These are phyloP conservation scores for Dianthus caryophyllus DNA, from an alignment of 148 eudicot genomes.

Conservation along the genomic window DNA sequence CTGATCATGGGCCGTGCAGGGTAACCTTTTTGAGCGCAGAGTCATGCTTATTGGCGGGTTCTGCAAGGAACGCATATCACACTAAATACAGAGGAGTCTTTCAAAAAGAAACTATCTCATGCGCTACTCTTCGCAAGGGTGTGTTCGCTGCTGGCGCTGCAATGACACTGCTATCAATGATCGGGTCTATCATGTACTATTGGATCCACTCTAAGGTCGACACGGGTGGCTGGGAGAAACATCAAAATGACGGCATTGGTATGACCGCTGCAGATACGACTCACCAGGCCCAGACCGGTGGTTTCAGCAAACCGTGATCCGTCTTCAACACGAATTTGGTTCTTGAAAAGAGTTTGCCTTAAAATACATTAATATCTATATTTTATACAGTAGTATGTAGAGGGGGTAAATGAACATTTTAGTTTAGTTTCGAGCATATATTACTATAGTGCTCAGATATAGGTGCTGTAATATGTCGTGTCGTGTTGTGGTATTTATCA, in stretches of 20 bases:
- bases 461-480: too few relatives aligned
- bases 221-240: constrained; percentile 91
- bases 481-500: neutral
- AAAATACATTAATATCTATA: neutral
- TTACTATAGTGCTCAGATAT: neutral
- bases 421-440: neutral
- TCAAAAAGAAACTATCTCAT: constrained; percentile 44
- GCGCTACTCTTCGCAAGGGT: constrained; percentile 86
- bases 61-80: constrained; percentile 91
- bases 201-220: constrained; percentile 85
- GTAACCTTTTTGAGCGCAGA: constrained; percentile 87
- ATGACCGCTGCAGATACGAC: constrained; percentile 47
- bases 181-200: constrained; percentile 66
- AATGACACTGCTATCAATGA: constrained; percentile 63
- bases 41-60: constrained; percentile 82
- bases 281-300: constrained; percentile 23
- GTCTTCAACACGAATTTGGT: neutral
- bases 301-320: constrained; percentile 26
- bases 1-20: constrained; percentile 37
- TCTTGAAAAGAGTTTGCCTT: neutral
- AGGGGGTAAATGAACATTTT: neutral
- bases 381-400: neutral
- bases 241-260: constrained; percentile 74
- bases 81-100: constrained; percentile 67
- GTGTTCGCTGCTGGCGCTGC: constrained; percentile 95